Conservation (phyloP, 257 asterid genomes). For the Petrea volubilis region DNA sequence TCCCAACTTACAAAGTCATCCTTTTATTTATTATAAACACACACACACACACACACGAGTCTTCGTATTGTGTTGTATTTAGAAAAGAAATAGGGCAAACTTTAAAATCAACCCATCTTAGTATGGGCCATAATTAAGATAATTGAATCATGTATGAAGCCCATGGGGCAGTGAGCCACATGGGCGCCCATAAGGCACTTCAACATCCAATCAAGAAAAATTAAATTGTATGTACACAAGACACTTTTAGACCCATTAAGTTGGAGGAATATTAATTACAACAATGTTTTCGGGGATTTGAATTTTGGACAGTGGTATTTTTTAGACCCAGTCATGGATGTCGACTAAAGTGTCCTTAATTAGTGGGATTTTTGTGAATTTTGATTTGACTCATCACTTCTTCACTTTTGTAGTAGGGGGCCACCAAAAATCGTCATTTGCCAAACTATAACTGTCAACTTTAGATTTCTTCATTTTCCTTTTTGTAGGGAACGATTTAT, state of each 20-base stretch:
- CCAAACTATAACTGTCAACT: not conserved
- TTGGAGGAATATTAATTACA: not conserved
- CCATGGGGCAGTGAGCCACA: not conserved
- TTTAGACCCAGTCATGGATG: not conserved
- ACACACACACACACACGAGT: too few relatives aligned
- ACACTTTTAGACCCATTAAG: not conserved
- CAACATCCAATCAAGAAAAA: not conserved
- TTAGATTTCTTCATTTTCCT: too few relatives aligned
- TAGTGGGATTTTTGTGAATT: conserved; percentile 5
- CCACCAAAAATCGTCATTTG: not conserved
- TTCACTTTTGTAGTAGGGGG: not conserved
- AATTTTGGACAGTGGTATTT: not conserved
- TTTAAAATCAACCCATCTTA: too few relatives aligned
- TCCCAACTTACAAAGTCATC: too few relatives aligned
- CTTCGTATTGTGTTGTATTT: too few relatives aligned
- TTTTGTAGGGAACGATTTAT: too few relatives aligned
- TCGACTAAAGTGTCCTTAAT: conserved; percentile 15
- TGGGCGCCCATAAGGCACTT: not conserved
- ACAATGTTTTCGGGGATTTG: not conserved
- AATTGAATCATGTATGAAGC: not conserved
- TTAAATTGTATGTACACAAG: too few relatives aligned
- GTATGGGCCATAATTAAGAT: too few relatives aligned
- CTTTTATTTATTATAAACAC: too few relatives aligned
- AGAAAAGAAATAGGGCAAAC: too few relatives aligned
- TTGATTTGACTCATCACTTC: conserved; percentile 15